Evolutionary conservation across 257 asterid genomes (phyloP).

Genomic region (Verbascum thapsus): DNA sequence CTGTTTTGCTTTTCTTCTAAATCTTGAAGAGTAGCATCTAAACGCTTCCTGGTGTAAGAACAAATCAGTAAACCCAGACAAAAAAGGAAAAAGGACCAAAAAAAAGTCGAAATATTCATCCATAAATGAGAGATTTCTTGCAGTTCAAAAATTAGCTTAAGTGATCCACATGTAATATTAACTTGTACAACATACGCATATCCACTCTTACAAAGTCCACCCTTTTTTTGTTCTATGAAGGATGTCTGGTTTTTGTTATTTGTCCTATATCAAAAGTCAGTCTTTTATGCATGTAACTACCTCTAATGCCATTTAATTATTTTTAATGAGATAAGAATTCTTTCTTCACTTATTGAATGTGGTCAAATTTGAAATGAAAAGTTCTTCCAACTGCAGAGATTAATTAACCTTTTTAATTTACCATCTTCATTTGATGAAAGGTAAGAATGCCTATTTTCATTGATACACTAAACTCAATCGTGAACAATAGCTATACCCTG

Average conservation of each 20-base stretch:
- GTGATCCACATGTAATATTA: neutral
- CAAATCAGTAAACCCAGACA: neutral
- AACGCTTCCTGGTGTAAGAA: conserved; percentile 68
- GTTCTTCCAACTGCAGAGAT: too few relatives aligned
- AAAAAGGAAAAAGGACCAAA: conserved; percentile 14
- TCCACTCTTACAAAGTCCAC: neutral
- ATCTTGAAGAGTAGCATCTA: conserved; percentile 82
- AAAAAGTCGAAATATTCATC: neutral
- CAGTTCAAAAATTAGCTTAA: conserved; percentile 4
- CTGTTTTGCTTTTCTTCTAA: conserved; percentile 88
- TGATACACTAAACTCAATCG: neutral
- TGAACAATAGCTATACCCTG: neutral
- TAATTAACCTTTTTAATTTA: too few relatives aligned
- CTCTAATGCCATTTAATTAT: too few relatives aligned
- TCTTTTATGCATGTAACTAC: too few relatives aligned
- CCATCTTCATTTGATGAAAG: too few relatives aligned
- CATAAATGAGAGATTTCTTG: conserved; percentile 16
- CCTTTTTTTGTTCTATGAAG: too few relatives aligned
- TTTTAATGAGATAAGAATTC: too few relatives aligned
- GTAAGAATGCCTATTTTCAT: neutral
- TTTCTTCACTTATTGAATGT: too few relatives aligned
- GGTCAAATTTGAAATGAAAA: too few relatives aligned
- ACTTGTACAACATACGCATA: conserved; percentile 9
- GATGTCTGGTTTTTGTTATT: too few relatives aligned
- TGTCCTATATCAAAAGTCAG: too few relatives aligned